Base-by-base conservation (phyloP, 768 basidiomycete genomes). In the Rhodosporidiobolus sp. region DNA sequence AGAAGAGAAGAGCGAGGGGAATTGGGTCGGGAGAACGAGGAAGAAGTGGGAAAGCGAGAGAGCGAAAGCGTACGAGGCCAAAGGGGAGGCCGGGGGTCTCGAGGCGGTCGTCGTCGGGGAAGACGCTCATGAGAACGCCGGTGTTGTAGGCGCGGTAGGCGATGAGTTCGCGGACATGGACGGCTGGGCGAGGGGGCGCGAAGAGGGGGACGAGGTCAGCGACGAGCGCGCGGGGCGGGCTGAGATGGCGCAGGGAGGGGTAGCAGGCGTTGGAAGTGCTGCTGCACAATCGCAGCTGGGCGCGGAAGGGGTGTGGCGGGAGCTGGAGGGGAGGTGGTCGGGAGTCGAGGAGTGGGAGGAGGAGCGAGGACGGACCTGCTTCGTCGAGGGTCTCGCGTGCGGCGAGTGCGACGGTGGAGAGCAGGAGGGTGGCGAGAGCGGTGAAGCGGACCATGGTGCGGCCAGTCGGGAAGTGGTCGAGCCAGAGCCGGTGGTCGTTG, bases 131-230 rank as follows among this genome's bases (percentile, higher is more conserved):
- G 32, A 76, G 55, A 7, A 43, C 45, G n/a, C 75, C 75, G 16
- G 61, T 63, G 38, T 64, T 53, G 46, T 54, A 56, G 0, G 65
- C 54, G 20, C 75, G 60, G 59, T 76, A 73, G 1, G 55, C 58
- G 65, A 76, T 73, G 35, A 76, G 68, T 35, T 76, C 75, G 46
- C 75, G 64, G 1, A 69, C 67, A 63, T 73, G 75, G 12, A 76
- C 71, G 14, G 70, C 74, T 75, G 74, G 16, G 16, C 3, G n/a
- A 22, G 38, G 6, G 34, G 34, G 11, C 35, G 10, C 5, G 43
- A 0, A 50, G 35, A 17, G 38, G 38, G 38, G 14, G 8, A 7
- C 38, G 38, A 43, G 38, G 38, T 43, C 38, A 43, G 38, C 38
- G 38, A 43, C n/a, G 38, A 14, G 38, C 14, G 38, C 38, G 14